Evolutionary conservation across 495 filamentous ascomycete genomes (phyloP), one percentile per base, ranked within the genome.

Genomic region (Diplogelasinospora grovesii): DNA sequence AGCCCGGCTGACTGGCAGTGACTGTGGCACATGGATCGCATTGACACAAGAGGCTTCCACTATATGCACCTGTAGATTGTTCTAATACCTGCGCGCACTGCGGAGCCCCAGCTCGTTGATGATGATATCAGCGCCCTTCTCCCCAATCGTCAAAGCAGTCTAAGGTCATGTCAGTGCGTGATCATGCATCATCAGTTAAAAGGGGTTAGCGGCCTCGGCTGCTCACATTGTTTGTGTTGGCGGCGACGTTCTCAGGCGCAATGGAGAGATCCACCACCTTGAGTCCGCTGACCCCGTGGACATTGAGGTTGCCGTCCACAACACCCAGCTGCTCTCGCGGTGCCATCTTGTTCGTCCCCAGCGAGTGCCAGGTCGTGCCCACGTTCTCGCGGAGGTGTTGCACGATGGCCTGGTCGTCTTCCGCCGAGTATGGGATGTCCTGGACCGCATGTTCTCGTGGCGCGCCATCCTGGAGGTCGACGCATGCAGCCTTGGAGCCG

Each of bases 221-320:
- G n/a, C n/a, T n/a, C n/a, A n/a, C n/a, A 43, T 75, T 78, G 38
- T 69, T 69, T 2, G 76, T 79, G 52, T 81, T 81, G 8, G 73
- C 69, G 19, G 46, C 72, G 2, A 82, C 70, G 52, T 81, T 81
- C 43, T 64, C 56, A 2, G 77, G 75, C n/a, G 61, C 57, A 27
- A 80, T 65, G 29, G 61, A 63, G 32, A 74, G 29, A 61, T 85
- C 81, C 4, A 70, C 76, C 8, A 83, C 66, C 7, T 81, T 68
- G 43, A 85, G 52, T 0, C 63, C 59, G 18, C 72, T 59, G 16
- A 78, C 49, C 1, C 77, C 80, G 41, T 78, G 63, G 8, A 79
- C 73, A 22, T 57, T 66, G 43, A 75, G 42, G 23, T 62, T 51
- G 21, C 52, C 48, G 40, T 73, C 72, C 3, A 77, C 73, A 11